Evolutionary conservation across 2,329 filamentous ascomycete species (phyloP), one percentile per base, ranked within the genome.

Genomic region (Teratosphaeria viscida): DNA sequence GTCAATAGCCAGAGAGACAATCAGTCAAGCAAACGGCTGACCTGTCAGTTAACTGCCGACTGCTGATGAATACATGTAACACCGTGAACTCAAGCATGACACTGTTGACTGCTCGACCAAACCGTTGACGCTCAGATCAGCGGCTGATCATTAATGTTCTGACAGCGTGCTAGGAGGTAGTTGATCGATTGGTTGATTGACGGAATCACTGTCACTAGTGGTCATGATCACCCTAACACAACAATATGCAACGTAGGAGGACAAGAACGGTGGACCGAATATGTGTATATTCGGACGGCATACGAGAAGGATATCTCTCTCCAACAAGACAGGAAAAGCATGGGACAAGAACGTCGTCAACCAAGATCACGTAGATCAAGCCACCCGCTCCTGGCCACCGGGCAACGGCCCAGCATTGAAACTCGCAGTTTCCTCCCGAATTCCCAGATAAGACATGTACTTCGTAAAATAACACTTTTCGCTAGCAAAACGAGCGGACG

Each of bases 401-500:
- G 34, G 23, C 27, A 23, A 34, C 53, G 23, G 7, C 53, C 11
- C 37, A 43, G 3, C 34, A 3, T 32, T 54, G 23, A 23, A 23
- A 23, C 23, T 32, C 26, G 6, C 53, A 23, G 23, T 37, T 32
- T 32, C 32, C 52, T 53, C 52, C 16, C 27, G 16, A 27, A 35
- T 47, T 10, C 35, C 58, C 54, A 23, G 29, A 19, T 19, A 26
- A 56, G 49, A 54, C 57, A 54, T 61, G 53, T 55, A 53, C 55
- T 32, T 57, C 58, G 59, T 63, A 62, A 62, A 58, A 55, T 35
- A 55, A 54, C 59, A 64, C 59, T 56, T 23, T 23, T 49, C n/a
- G n/a, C 16, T 19, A n/a, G 19, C 14, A 47, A 47, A 49, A 49
- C 39, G 67, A 70, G 65, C 60, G 67, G 64, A 68, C 67, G 66